A percentile compares a stretch with the other conserved stretches of the same genome.
Conservation (phyloP, 768 basidiomycete species). For the Crepidotus variabilis region DNA sequence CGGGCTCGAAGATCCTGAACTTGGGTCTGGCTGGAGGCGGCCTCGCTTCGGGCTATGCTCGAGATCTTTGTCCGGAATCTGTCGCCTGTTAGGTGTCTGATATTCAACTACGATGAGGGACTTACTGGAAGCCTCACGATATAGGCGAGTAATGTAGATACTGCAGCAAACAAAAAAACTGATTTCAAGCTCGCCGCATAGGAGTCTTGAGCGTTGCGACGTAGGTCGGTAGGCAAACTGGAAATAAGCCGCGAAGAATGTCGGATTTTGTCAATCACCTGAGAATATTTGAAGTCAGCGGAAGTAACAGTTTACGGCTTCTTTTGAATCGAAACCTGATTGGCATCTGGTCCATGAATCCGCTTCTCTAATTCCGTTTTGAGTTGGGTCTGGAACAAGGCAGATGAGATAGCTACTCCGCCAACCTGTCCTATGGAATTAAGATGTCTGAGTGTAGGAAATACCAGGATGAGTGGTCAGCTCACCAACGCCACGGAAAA, state of each 20-base stretch:
- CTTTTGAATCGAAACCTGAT: constrained; percentile 32
- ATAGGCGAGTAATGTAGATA: constrained; percentile 55
- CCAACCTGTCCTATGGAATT: constrained; percentile 54
- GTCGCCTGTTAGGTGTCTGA: not conserved
- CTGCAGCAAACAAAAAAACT: constrained; percentile 62
- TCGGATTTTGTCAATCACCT: constrained; percentile 62
- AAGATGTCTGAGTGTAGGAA: not conserved
- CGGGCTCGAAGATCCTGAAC: not conserved
- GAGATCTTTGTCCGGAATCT: constrained; percentile 41
- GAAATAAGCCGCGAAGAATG: constrained; percentile 57
- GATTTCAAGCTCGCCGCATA: constrained; percentile 56
- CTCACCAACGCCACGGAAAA: constrained; percentile 63
- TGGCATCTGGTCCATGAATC: constrained; percentile 44
- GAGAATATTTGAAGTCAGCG: no score
- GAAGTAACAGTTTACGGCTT: no score
- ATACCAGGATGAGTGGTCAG: not conserved
- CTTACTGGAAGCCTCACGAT: constrained; percentile 59
- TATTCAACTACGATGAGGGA: not conserved
- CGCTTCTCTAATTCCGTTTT: constrained; percentile 49
- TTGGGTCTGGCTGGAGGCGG: not conserved
- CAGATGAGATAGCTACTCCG: constrained; percentile 65
- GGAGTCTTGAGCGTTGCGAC: constrained; percentile 51
- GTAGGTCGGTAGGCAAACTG: constrained; percentile 47
- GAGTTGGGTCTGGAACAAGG: constrained; percentile 61
- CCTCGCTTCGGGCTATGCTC: constrained; percentile 19